Base-by-base conservation (phyloP, 805 yeast genomes). In the Kodamaea kaohsiungensis region DNA sequence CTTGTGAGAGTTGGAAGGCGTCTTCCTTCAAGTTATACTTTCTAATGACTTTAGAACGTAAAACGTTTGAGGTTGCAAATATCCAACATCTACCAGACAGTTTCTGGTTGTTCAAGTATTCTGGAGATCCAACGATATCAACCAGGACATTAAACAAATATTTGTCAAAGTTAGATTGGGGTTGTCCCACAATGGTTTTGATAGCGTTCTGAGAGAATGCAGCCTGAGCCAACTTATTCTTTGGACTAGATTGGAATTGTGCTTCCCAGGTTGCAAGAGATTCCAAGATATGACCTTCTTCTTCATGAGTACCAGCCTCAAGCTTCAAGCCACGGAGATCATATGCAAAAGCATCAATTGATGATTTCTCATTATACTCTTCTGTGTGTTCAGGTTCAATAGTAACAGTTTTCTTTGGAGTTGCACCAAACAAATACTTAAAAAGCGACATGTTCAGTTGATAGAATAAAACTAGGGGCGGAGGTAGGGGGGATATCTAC, bases 21-120 rank as follows among this genome's bases (percentile, higher is more conserved):
- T 71, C 75, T 10, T 67, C 68, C 52, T 65, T 64, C 61, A 90
- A 69, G 63, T 86, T 83, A 68, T 85, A 80, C 64, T 80, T 80
- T 61, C 79, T 75, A 70, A 85, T 83, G 43, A 88, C 81, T 52
- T 78, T 79, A 50, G 86, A 67, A 62, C 96, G 80, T 63, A 89
- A 73, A 53, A 87, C 79, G 61, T 91, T 90, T 51, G 89, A 83
- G 0, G 93, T 81, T 9, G 96, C 96, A 69, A 90, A 90, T 56
- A 90, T 78, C 96, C 96, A 90, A 71, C 97, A 90, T 62, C 96
- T 76, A 30, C 96, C 97, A 18, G 90, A 83, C 9, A 83, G 68
- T 62, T 82, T 81, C 74, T 90, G 97, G 70, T 87, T 85, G 62
- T 75, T 69, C 53, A 64, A 65, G 54, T 53, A 70, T 2, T 68